Evolutionary conservation across 192 early-diverging fungal genomes (phyloP), one percentile per base, ranked within the genome.

Genomic region (Coemansia sp.): DNA sequence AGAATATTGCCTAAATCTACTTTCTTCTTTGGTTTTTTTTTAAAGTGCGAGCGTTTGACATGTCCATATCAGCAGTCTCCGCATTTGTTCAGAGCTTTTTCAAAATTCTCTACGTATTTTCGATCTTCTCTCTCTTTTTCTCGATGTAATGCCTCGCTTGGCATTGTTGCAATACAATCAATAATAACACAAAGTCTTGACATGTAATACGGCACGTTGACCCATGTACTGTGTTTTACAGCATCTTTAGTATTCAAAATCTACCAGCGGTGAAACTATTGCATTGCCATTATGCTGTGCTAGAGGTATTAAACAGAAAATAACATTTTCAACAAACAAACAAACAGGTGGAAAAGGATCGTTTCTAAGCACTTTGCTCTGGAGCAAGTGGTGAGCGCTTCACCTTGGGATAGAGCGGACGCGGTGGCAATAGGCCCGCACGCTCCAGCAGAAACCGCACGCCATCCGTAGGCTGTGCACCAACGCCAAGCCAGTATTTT

Each of bases 401-500:
- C 39, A 81, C 63, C 22, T 76, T 81, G 8, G 79, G 70, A 32
- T 73, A 73, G 3, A 81, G 70, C 22, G 74, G 79, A 13, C 74
- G 79, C 16, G 79, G 79, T 3, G 79, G 79, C 64, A 81, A 61
- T 38, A 81, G n/a, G 17, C 79, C 79, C 0, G 79, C 79, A 20
- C 79, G 74, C 69, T 81, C 90, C 19, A 99, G 80, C 76, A 99
- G 75, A 71, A 90, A 92, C 22, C 87, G 88, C n/a, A 96, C 97
- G 46, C 89, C 82, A 39, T 94, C 91, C n/a, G 89, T 88, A 4
- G 95, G 95, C 84, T 96, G 93, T n/a, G 97, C 97, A 9, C 97
- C 97, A 22, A 94, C 94, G 17, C 90, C 91, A 50, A 99, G 80
- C 97, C 97, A 99, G 79, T 99, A 96, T 79, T 98, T 96, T 76